Evolutionary conservation across 768 basidiomycete genomes (phyloP).

Genomic region (Myochromella boudieri): DNA sequence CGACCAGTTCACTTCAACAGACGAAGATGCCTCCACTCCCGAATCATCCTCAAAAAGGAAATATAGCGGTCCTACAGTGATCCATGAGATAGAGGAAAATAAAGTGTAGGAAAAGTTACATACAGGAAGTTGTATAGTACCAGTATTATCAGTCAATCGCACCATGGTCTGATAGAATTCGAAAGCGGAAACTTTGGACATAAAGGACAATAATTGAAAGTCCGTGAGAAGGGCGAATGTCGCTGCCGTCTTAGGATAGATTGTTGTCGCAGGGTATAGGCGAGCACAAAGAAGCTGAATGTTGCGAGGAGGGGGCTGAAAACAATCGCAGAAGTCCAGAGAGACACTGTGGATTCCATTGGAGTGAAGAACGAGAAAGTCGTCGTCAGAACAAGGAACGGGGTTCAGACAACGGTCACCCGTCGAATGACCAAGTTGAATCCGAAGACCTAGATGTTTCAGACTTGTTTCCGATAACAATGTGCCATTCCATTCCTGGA

Average conservation of each 20-base stretch:
- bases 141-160: conserved; percentile 14
- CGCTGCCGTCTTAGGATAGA: too few species aligned
- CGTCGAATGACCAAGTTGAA: too few species aligned
- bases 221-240: conserved; percentile 16
- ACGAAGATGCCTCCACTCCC: conserved; percentile 15
- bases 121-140: neutral
- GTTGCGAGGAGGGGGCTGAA: neutral
- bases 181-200: conserved; percentile 19
- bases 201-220: conserved; percentile 21
- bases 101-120: too few species aligned
- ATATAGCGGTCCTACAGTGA: too few species aligned
- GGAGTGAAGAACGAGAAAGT: neutral
- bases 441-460: too few species aligned
- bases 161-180: conserved; percentile 18
- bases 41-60: neutral
- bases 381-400: conserved; percentile 35
- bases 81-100: too few species aligned
- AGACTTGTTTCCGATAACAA: too few species aligned
- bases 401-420: too few species aligned
- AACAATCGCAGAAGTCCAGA: conserved; percentile 3
- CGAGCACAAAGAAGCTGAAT: conserved; percentile 19
- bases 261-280: conserved; percentile 21
- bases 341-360: neutral
- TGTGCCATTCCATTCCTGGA: too few species aligned
- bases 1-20: conserved; percentile 14